Conservation (phyloP, 2,329 filamentous ascomycete species). For the Coniochaeta sp. region DNA sequence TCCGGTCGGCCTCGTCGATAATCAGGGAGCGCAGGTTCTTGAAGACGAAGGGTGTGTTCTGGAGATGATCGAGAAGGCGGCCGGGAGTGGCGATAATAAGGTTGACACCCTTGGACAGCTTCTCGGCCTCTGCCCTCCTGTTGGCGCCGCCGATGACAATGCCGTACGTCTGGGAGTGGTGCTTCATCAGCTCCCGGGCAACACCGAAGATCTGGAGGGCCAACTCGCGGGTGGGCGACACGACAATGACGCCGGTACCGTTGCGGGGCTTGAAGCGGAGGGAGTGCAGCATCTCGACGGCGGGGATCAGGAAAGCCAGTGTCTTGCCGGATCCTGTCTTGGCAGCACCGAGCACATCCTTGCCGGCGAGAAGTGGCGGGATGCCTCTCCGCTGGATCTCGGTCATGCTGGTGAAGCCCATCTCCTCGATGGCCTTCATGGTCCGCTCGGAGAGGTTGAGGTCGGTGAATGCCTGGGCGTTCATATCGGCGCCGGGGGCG, state of each 20-base stretch:
- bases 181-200: constrained; percentile 83
- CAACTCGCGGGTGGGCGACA: constrained; percentile 88
- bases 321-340: constrained; percentile 98
- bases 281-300: constrained; percentile 84
- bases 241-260: constrained; percentile 84
- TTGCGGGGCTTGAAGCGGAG: constrained; percentile 93
- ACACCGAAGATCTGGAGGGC: constrained; percentile 96
- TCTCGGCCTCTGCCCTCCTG: constrained; percentile 82
- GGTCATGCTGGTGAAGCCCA: constrained; percentile 95
- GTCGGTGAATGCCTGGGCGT: constrained; percentile 68
- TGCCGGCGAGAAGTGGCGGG: constrained; percentile 79
- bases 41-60: constrained; percentile 86
- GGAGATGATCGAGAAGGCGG: constrained; percentile 84
- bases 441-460: constrained; percentile 84
- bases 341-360: constrained; percentile 88
- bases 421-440: constrained; percentile 77
- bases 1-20: constrained; percentile 95
- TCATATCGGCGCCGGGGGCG: constrained; percentile 47
- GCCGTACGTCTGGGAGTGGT: constrained; percentile 75
- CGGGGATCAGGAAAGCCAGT: constrained; percentile 86
- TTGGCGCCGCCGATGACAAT: constrained; percentile 97
- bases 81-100: constrained; percentile 91
- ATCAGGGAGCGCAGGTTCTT: constrained; percentile 90
- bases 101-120: constrained; percentile 91
- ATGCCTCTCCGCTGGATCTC: constrained; percentile 87